Evolutionary conservation across 2,329 filamentous ascomycete genomes (phyloP).

Genomic region (Fusarium hostae): DNA sequence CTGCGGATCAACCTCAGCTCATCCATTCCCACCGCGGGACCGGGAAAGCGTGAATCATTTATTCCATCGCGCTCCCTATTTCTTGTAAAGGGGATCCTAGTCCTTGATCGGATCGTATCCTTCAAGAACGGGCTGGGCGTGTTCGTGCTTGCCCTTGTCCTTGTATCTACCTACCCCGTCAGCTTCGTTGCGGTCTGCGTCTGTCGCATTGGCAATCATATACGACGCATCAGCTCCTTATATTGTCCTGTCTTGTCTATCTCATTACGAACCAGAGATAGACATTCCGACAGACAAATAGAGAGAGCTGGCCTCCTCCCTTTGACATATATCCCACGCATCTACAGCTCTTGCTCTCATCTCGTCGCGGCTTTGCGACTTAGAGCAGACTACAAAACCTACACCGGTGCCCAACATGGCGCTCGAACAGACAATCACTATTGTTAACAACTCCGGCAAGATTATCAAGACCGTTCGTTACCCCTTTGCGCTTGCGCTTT

Average conservation of each 20-base stretch:
- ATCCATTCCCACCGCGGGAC: constrained; percentile 35
- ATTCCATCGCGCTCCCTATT: constrained; percentile 12
- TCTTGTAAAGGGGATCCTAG: constrained; percentile 32
- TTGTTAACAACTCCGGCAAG: constrained; percentile 91
- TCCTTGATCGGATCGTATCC: constrained; percentile 23
- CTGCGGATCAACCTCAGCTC: constrained; percentile 33
- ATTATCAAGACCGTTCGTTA: constrained; percentile 83
- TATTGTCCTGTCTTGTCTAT: constrained; percentile 2
- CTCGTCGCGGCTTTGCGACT: constrained; percentile 3
- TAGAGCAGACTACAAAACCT: constrained; percentile 14
- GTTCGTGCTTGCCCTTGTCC: constrained; percentile 11
- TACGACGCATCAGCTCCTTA: constrained; percentile 18
- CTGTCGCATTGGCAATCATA: constrained; percentile 21
- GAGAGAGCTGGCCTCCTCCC: constrained; percentile 43
- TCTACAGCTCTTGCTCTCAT: not conserved
- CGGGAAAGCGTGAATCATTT: constrained; percentile 39
- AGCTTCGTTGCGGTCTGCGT: constrained; percentile 21
- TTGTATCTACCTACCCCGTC: constrained; percentile 15
- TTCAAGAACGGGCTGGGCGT: constrained; percentile 25
- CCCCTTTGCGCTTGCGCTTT: not conserved
- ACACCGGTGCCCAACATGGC: constrained; percentile 51
- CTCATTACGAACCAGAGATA: constrained; percentile 21
- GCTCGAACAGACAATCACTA: constrained; percentile 79
- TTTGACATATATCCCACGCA: constrained; percentile 1
- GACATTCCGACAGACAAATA: constrained; percentile 11